Base-by-base conservation (phyloP, 345 rosid species). In the Populus simonii region DNA sequence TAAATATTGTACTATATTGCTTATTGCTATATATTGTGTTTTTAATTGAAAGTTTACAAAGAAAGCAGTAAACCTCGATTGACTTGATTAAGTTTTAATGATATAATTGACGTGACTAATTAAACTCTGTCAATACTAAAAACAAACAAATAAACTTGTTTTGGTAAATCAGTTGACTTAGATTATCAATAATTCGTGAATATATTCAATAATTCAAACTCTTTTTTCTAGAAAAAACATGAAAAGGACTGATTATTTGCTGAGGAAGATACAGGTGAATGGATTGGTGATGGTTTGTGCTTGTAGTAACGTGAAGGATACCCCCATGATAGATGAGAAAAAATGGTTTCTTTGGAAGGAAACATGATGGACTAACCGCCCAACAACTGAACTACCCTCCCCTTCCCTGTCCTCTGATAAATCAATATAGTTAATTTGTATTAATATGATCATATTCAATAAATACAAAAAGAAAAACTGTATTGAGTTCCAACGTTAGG, bases 291-390 rank as follows among this genome's bases (percentile, higher is more conserved):
- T 20, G 23, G 59, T 17, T 49, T 20, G 39, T 72, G 53, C 45
- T 29, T 72, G 20, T 25, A 18, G 22, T 62, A 74, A 66, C 70
- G 61, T 63, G 61, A 43, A 29, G 61, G 70, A 74, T 36, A 74
- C 70, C 39, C 18, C 68, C 23, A 39, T 41, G 49, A n/a, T 16
- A 39, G 68, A 61, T 39, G 39, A 41, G 20, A 74, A 41, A 2
- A 74, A 3, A 38, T 41, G 27, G 53, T 59, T 65, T 39, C 18
- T 68, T 11, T n/a, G 53, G 51, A 68, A 39, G 8, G 15, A 45
- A 45, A 45, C 51, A 45, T 11, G 51, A 51, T 17, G 57, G 8
- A 17, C n/a, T 18, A 18, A 20, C 29, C 63, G 9, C 1, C 15
- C 63, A 9, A 23, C 63, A 59, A 9, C 63, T 9, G 9, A n/a